phyloP scores from a whole-genome alignment of 1,284 basidiomycete genomes.

The Polyporus tsugae region DNA sequence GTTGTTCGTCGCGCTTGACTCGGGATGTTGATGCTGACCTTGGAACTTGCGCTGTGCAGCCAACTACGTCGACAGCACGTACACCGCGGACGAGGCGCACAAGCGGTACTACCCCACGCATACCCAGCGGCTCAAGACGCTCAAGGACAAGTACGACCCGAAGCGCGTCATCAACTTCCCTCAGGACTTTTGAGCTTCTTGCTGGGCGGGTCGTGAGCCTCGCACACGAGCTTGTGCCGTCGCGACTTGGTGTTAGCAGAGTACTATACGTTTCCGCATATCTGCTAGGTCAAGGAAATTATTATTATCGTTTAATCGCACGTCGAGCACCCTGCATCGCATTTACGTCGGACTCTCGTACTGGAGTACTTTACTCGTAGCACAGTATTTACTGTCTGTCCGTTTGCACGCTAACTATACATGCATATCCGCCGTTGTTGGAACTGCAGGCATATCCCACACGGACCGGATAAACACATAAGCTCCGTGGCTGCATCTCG shows the following conservation, averaged over 20 bases:
- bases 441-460: too few species aligned
- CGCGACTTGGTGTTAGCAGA: not conserved
- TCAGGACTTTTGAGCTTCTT: conserved; percentile 16
- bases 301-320: too few species aligned
- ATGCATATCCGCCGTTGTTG: too few species aligned
- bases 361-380: too few species aligned
- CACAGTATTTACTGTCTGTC: too few species aligned
- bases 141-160: conserved; percentile 25
- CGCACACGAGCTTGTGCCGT: not conserved
- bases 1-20: not conserved
- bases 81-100: conserved; percentile 17
- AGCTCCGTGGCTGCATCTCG: too few species aligned
- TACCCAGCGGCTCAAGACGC: conserved; percentile 10
- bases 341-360: too few species aligned
- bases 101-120: conserved; percentile 23
- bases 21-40: not conserved
- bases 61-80: conserved; percentile 27
- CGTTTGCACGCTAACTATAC: too few species aligned
- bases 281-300: not conserved
- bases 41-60: not conserved
- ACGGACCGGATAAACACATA: too few species aligned
- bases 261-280: not conserved
- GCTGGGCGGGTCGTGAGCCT: not conserved
- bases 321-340: too few species aligned
- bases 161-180: conserved; percentile 21